Percentiles rank a stretch among this genome's conserved stretches.
These are phyloP conservation scores for Populus tremula DNA, from an alignment of 345 rosid genomes.

Conservation along the genomic window DNA sequence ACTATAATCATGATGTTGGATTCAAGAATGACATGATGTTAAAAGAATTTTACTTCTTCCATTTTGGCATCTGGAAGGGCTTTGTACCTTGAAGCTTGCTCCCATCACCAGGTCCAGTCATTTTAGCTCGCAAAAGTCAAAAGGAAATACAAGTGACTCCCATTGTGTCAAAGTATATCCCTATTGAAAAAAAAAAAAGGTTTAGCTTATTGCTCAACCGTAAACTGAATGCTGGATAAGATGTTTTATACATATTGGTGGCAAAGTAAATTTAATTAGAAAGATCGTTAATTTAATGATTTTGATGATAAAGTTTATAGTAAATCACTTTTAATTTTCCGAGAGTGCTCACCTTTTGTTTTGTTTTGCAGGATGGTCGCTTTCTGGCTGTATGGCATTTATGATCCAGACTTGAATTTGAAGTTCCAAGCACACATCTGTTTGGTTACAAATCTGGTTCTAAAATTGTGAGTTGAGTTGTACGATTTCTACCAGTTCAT, in stretches of 20 bases:
- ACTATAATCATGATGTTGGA: too few species aligned
- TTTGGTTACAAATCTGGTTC: conserved; percentile 24
- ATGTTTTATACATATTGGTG: background rate
- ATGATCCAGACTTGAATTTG: conserved; percentile 59
- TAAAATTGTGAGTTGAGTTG: conserved; percentile 41
- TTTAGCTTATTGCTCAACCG: background rate
- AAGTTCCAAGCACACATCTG: conserved; percentile 23
- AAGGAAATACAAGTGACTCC: too few species aligned
- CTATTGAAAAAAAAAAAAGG: background rate
- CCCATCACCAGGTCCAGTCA: too few species aligned
- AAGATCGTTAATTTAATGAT: background rate
- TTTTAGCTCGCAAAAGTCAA: too few species aligned
- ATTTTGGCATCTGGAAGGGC: background rate
- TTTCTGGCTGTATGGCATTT: conserved; percentile 47
- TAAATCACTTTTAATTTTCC: background rate
- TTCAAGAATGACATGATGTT: background rate
- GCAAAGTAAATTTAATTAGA: background rate
- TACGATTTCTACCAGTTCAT: background rate
- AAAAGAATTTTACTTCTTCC: background rate
- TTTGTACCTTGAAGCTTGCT: too few species aligned
- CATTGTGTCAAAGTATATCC: too few species aligned
- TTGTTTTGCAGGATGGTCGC: conserved; percentile 45
- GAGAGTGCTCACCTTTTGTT: conserved; percentile 8
- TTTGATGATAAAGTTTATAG: background rate
- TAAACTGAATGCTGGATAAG: too few species aligned